Percentiles rank a stretch among this genome's conserved stretches.
These are phyloP conservation scores for Trichoderma polysporum DNA, from an alignment of 2,329 filamentous ascomycete species.

Conservation along the genomic window DNA sequence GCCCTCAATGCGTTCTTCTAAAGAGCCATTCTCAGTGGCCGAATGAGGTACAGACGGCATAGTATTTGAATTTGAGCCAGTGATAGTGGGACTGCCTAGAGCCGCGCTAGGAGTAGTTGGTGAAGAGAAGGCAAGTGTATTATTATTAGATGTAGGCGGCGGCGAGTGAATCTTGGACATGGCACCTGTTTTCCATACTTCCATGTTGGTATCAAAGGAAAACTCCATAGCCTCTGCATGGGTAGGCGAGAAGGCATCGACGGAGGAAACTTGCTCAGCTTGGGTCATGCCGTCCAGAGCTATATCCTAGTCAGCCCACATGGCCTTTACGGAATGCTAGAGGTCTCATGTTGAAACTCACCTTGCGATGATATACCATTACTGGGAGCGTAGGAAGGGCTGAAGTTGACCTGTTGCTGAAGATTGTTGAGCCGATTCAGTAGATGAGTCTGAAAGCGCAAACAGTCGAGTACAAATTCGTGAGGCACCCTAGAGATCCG, in stretches of 20 bases:
- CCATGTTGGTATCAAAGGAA: slow-evolving; percentile 23
- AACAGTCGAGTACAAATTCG: slow-evolving; percentile 29
- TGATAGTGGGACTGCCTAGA: neutral
- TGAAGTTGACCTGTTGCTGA: slow-evolving; percentile 23
- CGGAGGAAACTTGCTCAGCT: slow-evolving; percentile 20
- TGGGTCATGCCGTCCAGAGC: slow-evolving; percentile 21
- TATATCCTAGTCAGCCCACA: neutral
- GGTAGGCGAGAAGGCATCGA: slow-evolving; percentile 22
- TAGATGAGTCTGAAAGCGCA: slow-evolving; percentile 30
- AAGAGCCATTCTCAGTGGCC: neutral
- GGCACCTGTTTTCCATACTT: slow-evolving; percentile 26
- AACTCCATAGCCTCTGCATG: slow-evolving; percentile 26
- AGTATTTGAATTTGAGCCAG: neutral
- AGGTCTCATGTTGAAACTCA: neutral
- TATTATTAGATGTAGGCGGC: slow-evolving; percentile 5
- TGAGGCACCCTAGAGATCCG: slow-evolving; percentile 22
- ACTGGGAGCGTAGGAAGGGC: neutral
- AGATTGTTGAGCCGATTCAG: slow-evolving; percentile 26
- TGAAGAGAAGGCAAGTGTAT: slow-evolving; percentile 17
- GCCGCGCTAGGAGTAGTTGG: neutral
- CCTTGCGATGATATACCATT: slow-evolving; percentile 8
- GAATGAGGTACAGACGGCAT: neutral
- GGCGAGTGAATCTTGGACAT: slow-evolving; percentile 18
- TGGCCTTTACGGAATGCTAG: neutral
- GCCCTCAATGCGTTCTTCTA: slow-evolving; percentile 27